These are phyloP conservation scores for Cercospora janseana DNA, from an alignment of 2,329 filamentous ascomycete species.

Conservation along the genomic window DNA sequence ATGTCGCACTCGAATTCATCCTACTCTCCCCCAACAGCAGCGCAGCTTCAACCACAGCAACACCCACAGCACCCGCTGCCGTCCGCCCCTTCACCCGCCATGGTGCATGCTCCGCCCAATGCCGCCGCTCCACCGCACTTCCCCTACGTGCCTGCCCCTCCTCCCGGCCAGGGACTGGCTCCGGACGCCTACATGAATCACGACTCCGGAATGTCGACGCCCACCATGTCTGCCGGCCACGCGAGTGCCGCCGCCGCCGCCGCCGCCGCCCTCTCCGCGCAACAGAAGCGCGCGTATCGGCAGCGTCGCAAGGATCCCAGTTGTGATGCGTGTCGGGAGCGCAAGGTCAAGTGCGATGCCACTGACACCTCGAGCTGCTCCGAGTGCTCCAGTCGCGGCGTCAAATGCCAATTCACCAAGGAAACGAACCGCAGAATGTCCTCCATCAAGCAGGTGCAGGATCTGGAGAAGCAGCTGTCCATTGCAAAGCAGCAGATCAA, in stretches of 20 bases:
- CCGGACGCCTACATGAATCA: conserved; percentile 33
- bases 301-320: conserved; percentile 95
- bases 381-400: conserved; percentile 92
- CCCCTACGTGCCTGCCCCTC: conserved; percentile 23
- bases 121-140: conserved; percentile 26
- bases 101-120: conserved; percentile 27
- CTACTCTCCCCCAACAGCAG: conserved; percentile 1
- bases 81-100: conserved; percentile 23
- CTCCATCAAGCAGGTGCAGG: conserved; percentile 98
- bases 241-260: conserved; percentile 54
- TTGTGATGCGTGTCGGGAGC: conserved; percentile 92
- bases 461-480: conserved; percentile 87
- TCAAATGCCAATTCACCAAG: conserved; percentile 98
- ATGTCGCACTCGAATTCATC: conserved; percentile 4
- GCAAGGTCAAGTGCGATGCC: conserved; percentile 83
- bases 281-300: conserved; percentile 87
- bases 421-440: conserved; percentile 99
- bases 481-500: conserved; percentile 76
- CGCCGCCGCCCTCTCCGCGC: conserved; percentile 62
- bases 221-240: conserved; percentile 35
- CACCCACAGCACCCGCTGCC: conserved; percentile 4
- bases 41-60: neutral
- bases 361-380: conserved; percentile 96
- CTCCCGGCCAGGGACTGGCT: conserved; percentile 26
- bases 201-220: conserved; percentile 30